These are phyloP conservation scores for Diaporthe sp. DNA, from an alignment of 2,329 filamentous ascomycete genomes.

Conservation along the genomic window DNA sequence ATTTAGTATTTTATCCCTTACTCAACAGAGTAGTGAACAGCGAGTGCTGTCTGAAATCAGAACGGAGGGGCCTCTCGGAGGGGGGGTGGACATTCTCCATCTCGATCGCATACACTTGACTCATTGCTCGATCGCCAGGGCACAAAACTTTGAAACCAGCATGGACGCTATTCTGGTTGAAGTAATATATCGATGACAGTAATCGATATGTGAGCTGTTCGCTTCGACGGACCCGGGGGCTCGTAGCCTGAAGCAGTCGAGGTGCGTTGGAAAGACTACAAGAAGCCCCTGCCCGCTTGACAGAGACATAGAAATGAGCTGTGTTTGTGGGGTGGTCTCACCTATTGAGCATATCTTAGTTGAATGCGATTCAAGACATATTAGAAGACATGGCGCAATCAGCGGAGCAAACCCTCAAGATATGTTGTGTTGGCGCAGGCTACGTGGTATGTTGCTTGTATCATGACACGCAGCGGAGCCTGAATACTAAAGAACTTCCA, in stretches of 20 bases:
- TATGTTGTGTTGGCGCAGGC: neutral
- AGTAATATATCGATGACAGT: neutral
- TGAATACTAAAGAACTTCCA: neutral
- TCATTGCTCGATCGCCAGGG: neutral
- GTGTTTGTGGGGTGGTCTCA: neutral
- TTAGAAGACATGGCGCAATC: neutral
- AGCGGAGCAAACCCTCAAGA: neutral
- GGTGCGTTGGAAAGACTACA: neutral
- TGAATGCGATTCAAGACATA: neutral
- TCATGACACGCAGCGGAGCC: neutral
- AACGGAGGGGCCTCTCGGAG: too few relatives aligned
- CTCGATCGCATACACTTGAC: neutral
- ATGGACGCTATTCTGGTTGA: neutral
- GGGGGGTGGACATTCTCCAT: too few relatives aligned
- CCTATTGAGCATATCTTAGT: neutral
- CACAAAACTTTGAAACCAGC: neutral
- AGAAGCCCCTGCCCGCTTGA: neutral
- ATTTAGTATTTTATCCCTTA: too few relatives aligned
- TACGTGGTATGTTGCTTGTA: neutral
- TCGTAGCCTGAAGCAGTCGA: neutral
- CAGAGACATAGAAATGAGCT: neutral
- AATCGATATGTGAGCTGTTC: neutral
- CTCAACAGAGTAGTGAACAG: too few relatives aligned
- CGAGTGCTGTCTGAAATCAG: too few relatives aligned
- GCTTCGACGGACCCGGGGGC: neutral